These are phyloP conservation scores for Tulasnella sp. DNA, from an alignment of 768 basidiomycete species.

Conservation along the genomic window DNA sequence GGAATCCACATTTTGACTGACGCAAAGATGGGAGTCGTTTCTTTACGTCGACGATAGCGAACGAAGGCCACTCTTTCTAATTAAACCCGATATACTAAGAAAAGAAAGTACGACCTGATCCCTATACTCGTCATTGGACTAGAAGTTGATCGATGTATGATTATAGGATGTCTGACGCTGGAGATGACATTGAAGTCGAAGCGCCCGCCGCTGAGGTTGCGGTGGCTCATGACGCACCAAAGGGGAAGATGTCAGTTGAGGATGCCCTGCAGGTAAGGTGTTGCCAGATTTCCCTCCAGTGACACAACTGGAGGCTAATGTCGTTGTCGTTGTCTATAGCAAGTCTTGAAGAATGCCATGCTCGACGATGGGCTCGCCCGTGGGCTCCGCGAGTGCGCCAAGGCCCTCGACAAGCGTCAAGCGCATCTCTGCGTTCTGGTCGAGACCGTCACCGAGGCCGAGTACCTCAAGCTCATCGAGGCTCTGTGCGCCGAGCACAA, in stretches of 20 bases:
- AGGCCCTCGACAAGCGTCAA: constrained; percentile 97
- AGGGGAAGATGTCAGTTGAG: constrained; percentile 92
- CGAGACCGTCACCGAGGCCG: constrained; percentile 97
- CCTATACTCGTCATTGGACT: too few species aligned
- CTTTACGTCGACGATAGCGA: constrained; percentile 88
- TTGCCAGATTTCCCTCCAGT: neutral
- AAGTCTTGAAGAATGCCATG: constrained; percentile 98
- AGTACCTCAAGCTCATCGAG: constrained; percentile 99
- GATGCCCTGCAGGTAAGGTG: constrained; percentile 71
- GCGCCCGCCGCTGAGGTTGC: constrained; percentile 40
- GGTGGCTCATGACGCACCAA: constrained; percentile 71
- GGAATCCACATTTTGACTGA: neutral
- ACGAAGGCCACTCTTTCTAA: constrained; percentile 64
- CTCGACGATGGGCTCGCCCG: constrained; percentile 97
- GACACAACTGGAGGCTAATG: constrained; percentile 18
- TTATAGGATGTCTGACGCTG: constrained; percentile 89
- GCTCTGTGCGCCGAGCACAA: constrained; percentile 99
- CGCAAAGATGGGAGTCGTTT: constrained; percentile 20
- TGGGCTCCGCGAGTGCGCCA: constrained; percentile 94
- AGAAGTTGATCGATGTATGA: neutral
- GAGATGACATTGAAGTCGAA: constrained; percentile 62
- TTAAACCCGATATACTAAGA: neutral
- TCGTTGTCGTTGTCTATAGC: constrained; percentile 36
- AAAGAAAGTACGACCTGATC: neutral
- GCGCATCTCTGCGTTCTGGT: constrained; percentile 98